Evolutionary conservation across 257 asterid genomes (phyloP).

Genomic region (Buddleja alternifolia): DNA sequence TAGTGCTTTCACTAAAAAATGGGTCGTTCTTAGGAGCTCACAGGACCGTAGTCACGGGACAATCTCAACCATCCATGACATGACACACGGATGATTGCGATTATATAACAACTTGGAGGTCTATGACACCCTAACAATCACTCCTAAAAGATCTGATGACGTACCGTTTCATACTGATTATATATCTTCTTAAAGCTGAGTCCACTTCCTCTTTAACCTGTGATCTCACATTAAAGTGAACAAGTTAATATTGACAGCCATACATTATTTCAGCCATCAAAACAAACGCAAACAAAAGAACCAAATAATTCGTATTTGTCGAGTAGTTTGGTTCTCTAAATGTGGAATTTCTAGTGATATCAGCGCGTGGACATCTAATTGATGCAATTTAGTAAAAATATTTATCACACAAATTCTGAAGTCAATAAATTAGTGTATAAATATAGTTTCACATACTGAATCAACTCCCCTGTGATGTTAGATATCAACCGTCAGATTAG

Average conservation of each 20-base stretch:
- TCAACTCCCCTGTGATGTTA: not conserved
- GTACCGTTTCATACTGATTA: conserved; percentile 65
- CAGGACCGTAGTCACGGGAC: too few species aligned
- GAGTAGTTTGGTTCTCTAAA: not conserved
- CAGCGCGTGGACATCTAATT: conserved; percentile 5
- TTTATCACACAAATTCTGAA: not conserved
- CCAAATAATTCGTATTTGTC: not conserved
- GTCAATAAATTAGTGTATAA: not conserved
- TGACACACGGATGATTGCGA: too few species aligned
- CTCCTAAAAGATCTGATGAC: not conserved
- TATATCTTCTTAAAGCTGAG: conserved; percentile 69
- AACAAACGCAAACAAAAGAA: not conserved
- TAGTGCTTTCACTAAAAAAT: not conserved
- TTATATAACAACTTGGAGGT: too few species aligned
- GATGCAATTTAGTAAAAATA: conserved; percentile 25
- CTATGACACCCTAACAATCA: too few species aligned
- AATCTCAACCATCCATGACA: too few species aligned
- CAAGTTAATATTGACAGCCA: conserved; percentile 24
- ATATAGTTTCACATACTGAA: not conserved
- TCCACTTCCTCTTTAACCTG: conserved; percentile 98
- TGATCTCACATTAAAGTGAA: conserved; percentile 34
- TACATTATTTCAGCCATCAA: not conserved
- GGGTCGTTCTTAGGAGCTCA: too few species aligned
- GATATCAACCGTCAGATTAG: not conserved
- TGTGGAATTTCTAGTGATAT: not conserved